phyloP scores from a whole-genome alignment of 768 basidiomycete species.

The Pleurotus pulmonarius region DNA sequence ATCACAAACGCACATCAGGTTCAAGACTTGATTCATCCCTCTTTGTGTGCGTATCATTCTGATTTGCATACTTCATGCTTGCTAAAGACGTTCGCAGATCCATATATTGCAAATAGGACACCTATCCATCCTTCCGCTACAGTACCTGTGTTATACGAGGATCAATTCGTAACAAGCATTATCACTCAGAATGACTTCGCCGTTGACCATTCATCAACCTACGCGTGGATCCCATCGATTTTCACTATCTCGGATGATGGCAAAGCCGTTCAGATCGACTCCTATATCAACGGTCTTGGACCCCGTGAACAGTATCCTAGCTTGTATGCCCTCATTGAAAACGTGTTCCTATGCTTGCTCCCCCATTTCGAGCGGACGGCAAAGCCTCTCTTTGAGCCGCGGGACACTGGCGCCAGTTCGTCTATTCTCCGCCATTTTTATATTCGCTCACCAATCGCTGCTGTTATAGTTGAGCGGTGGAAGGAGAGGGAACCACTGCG shows the following conservation, averaged over 20 bases:
- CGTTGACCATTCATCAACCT: constrained; percentile 6
- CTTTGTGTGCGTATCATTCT: constrained; percentile 12
- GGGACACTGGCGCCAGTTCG: not conserved
- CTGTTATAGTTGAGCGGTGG: not conserved
- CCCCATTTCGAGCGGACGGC: constrained; percentile 12
- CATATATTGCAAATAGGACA: constrained; percentile 5
- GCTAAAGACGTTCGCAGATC: constrained; percentile 4
- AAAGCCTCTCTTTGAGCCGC: not conserved
- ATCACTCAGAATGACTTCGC: not conserved
- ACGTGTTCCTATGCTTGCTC: constrained; percentile 11
- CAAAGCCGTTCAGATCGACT: constrained; percentile 11
- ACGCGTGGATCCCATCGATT: constrained; percentile 14
- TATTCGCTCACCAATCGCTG: not conserved
- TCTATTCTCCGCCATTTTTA: not conserved
- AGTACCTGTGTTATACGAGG: not conserved
- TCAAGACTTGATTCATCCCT: constrained; percentile 17
- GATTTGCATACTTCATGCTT: too few relatives aligned
- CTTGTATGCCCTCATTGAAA: constrained; percentile 13
- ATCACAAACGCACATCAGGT: constrained; percentile 2
- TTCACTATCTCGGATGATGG: constrained; percentile 12
- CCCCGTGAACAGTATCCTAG: constrained; percentile 9
- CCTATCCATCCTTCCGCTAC: not conserved
- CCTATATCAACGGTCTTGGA: constrained; percentile 16
- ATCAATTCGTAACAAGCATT: not conserved
- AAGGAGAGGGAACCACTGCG: not conserved